Evolutionary conservation across 345 rosid species (phyloP).

Genomic region (Syzygium aqueum): DNA sequence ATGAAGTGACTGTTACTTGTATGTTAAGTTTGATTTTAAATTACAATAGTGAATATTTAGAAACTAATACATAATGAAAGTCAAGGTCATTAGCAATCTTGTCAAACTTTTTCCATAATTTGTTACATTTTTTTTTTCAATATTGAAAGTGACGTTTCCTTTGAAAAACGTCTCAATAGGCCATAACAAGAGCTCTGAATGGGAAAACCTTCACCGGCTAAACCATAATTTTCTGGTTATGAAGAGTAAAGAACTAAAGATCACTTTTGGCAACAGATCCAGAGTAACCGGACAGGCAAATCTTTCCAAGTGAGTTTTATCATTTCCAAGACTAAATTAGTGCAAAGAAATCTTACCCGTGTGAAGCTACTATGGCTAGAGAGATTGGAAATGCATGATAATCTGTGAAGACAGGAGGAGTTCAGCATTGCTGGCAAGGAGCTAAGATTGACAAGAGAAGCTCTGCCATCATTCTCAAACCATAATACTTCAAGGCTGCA

Average conservation of each 20-base stretch:
- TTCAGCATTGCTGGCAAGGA: slow-evolving; percentile 74
- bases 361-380: slow-evolving; percentile 25
- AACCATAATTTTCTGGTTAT: neutral
- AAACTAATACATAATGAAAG: neutral
- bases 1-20: neutral
- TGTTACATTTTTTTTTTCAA: neutral
- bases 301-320: neutral
- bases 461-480: slow-evolving; percentile 52
- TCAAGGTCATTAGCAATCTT: neutral
- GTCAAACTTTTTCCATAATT: neutral
- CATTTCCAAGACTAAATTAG: neutral
- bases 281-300: neutral
- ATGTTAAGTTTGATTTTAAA: neutral
- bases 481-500: slow-evolving; percentile 68
- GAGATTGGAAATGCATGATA: slow-evolving; percentile 51
- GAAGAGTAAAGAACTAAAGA: neutral
- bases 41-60: neutral
- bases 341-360: slow-evolving; percentile 21
- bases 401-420: slow-evolving; percentile 70
- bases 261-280: neutral
- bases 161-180: neutral
- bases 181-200: neutral
- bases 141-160: neutral
- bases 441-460: slow-evolving; percentile 67
- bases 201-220: neutral